Percentiles rank a stretch among this genome's conserved stretches.
Conservation (phyloP, 306 rosid genomes). For the Malus asiatica region DNA sequence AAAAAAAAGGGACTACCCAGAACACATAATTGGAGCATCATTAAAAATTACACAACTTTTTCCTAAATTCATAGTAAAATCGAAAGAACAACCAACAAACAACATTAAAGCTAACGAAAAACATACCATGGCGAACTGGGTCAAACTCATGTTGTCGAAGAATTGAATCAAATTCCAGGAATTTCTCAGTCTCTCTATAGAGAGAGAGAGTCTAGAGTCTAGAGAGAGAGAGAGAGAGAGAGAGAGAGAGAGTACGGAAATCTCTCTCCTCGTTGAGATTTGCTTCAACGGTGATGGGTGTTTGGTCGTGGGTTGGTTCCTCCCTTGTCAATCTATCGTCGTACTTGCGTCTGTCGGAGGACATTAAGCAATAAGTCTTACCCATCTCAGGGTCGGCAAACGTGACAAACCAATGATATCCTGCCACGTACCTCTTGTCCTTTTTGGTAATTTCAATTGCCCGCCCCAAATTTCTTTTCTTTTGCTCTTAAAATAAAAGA, state of each 20-base stretch:
- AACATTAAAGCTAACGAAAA: not conserved
- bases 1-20: constrained; percentile 9
- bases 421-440: not conserved
- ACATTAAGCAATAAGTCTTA: not conserved
- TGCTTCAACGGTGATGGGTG: not conserved
- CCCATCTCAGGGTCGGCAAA: not conserved
- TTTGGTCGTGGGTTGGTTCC: not conserved
- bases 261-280: not conserved
- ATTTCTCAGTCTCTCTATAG: not conserved
- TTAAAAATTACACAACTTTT: not conserved
- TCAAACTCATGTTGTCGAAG: constrained; percentile 41
- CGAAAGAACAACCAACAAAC: not conserved
- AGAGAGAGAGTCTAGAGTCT: not conserved
- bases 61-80: not conserved
- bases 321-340: not conserved
- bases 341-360: not conserved
- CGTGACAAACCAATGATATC: not conserved
- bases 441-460: not conserved
- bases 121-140: constrained; percentile 88
- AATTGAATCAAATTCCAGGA: not conserved
- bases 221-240: no score
- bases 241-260: not conserved
- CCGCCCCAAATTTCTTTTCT: not conserved
- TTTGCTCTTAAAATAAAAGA: not conserved
- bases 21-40: constrained; percentile 1